A percentile compares a stretch with the other conserved stretches of the same genome.
These are phyloP conservation scores for Pythium scleroteichum DNA, from an alignment of 352 stramenopile genomes.

Conservation along the genomic window DNA sequence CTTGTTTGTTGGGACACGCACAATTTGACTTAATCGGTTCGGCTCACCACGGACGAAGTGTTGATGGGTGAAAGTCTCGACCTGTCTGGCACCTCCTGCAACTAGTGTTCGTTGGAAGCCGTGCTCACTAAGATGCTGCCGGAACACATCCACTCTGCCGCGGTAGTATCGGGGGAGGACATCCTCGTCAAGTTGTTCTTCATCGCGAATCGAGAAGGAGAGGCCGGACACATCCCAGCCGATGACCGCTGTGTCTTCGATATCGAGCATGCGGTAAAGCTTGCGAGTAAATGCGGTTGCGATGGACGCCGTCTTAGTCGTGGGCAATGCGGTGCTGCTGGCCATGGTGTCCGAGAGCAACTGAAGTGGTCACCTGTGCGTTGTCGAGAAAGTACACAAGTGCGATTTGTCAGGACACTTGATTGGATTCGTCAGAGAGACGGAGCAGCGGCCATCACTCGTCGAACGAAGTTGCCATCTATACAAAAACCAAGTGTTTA, in stretches of 20 bases:
- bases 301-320: conserved; percentile 42
- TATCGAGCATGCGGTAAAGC: conserved; percentile 78
- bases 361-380: conserved; percentile 4
- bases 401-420: conserved; percentile 8
- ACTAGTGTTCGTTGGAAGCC: conserved; percentile 33
- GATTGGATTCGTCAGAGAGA: not conserved
- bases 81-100: conserved; percentile 34
- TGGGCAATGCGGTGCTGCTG: not conserved
- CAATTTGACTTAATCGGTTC: conserved; percentile 53
- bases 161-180: conserved; percentile 72
- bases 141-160: conserved; percentile 61
- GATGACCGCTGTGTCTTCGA: conserved; percentile 59
- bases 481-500: conserved; percentile 19
- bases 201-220: conserved; percentile 69
- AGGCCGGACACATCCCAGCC: conserved; percentile 45
- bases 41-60: conserved; percentile 56
- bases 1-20: conserved; percentile 37
- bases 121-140: conserved; percentile 71
- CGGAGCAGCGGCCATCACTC: not conserved
- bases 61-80: conserved; percentile 49
- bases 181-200: conserved; percentile 41
- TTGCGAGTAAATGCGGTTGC: conserved; percentile 77
- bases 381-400: conserved; percentile 26
- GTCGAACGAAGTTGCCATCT: not conserved
- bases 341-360: not conserved